Base-by-base conservation (phyloP, 306 rosid species). In the Fragaria ananassa region DNA sequence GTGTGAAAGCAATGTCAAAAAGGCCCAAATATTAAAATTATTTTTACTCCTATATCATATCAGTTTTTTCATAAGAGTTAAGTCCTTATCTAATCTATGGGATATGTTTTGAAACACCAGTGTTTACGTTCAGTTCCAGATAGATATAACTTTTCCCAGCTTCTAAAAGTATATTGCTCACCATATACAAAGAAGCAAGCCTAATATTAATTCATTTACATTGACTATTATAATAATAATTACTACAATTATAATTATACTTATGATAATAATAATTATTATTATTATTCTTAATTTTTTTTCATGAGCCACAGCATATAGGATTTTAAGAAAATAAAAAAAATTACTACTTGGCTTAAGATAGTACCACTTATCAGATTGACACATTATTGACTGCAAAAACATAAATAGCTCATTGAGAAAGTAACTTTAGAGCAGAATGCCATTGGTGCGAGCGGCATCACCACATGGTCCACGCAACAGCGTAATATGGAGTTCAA, bases 81-180 rank as follows among this genome's bases (percentile, higher is more conserved):
- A 44, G 50, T 21, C 11, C 35, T 2, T 42, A 44, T 42, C 27
- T 44, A 8, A 0, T n/a, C 17, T 45, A 46, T 12, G 57, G 35
- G 4, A 45, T 45, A 7, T 68, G 19, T 44, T 47, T 10, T 25
- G 25, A 71, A 17, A 51, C 75, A 51, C 1, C 3, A 4, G 17
- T 71, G n/a, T 71, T 50, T 18, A 27, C 31, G 19, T 71, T 37
- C 17, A 71, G 62, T 31, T 50, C 63, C 63, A 50, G 51, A 71
- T 39, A 66, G 29, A 50, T 9, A 66, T 19, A 19, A 37, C 31
- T 66, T 39, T 7, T 7, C 49, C 44, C 49, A n/a, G 49, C 71
- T 66, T 39, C 31, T 66, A 39, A 19, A 19, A 45, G 31, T 25
- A 53, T 2, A 2, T 46, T 35, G 42, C 1, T 23, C 0, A 14